Base-by-base conservation (phyloP, 2,329 filamentous ascomycete genomes). In the Claviceps humidiphila region DNA sequence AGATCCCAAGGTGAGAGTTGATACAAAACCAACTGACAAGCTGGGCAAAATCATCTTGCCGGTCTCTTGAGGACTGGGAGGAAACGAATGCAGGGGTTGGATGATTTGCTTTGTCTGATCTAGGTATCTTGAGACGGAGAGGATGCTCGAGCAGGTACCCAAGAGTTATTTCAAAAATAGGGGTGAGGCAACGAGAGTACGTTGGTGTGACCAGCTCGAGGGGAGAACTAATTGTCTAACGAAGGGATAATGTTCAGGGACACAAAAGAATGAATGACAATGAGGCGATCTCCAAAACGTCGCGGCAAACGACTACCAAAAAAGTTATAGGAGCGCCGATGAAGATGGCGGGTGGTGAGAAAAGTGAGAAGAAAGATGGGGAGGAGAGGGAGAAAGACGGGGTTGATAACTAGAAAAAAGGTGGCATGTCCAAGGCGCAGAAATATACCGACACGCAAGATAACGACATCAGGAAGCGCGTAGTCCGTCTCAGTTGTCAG, bases 231-330 rank as follows among this genome's bases (percentile, higher is more conserved):
- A 43, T 11, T 30, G 14, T 47, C 34, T 48, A 47, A 51, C 16
- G 44, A 53, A 53, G 44, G 39, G 26, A 51, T 53, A 40, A 45
- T 30, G 30, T 41, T 48, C 48, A 51, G 41, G 48, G 40, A 42
- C 26, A 22, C 14, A 47, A 51, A 51, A 53, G 24, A 51, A 53
- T 51, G 52, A 51, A 51, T 40, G n/a, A 24, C 49, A 51, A 41
- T 38, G 43, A 51, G 37, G 43, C 17, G 30, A 48, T 44, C 11
- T 50, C 52, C 49, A 51, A 45, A 45, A 26, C 34, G 49, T 51
- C 43, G 49, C 44, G 39, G 40, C 41, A 11, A 20, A 17, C 20
- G 39, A 20, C 41, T 40, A 48, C 43, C 50, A 47, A 39, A 38
- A 53, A 34, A 46, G n/a, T 24, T 44, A 51, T 51, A 51, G 49